Base-by-base conservation (phyloP, 768 basidiomycete genomes). In the Krasilnikovozyma curviuscula region DNA sequence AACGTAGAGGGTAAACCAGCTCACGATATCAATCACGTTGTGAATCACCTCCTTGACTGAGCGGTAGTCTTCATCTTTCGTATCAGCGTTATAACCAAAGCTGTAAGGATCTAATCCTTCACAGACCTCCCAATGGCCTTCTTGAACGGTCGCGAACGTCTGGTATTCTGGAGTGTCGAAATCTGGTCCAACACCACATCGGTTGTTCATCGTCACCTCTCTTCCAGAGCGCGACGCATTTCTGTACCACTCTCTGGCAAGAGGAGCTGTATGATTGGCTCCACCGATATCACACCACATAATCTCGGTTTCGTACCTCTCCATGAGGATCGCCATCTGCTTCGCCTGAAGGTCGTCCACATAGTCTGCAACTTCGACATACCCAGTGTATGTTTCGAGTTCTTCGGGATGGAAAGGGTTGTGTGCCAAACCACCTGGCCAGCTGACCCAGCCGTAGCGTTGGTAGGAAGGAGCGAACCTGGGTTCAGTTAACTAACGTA, bases 81-180 rank as follows among this genome's bases (percentile, higher is more conserved):
- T 63, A 5, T 48, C 40, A 13, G 41, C 41, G 41, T 60, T 61
- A 39, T 57, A 57, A 9, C 74, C 74, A 44, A 71, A 75, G 46
- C 69, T 71, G 42, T 56, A 66, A 0, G 73, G 73, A 53, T 74
- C 72, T 66, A 44, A 35, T n/a, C 74, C 75, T 52, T 75, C 76
- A 29, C 62, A 73, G 10, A 69, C 73, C 56, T 77, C 75, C 76
- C 75, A 77, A 29, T 63, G 68, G 21, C 60, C 59, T 0, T 69
- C 65, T 24, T 72, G 70, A 21, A 71, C 65, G 5, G 70, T 66
- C 14, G 67, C 68, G 33, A 72, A 75, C 1, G 63, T 61, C 1
- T 66, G 64, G 47, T 74, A 75, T 53, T 76, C 75, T 0, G 75
- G 73, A 0, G 74, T 74, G 48, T 71, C 69, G 49, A 73, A 74